These are phyloP conservation scores for Microthyrium microscopicum DNA, from an alignment of 2,329 filamentous ascomycete species.

Conservation along the genomic window DNA sequence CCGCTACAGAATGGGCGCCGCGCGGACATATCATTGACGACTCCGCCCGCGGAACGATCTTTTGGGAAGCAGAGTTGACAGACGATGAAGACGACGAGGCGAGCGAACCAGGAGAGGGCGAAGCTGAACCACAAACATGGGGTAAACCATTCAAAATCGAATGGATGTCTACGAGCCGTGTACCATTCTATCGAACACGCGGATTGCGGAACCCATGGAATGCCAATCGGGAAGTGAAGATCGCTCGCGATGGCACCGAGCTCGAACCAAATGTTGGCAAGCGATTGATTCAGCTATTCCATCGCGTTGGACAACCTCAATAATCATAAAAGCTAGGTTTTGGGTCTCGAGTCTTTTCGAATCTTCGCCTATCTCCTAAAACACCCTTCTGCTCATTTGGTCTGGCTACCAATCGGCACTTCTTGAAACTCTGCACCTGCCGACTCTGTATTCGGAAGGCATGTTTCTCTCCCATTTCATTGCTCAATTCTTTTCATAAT, in stretches of 20 bases:
- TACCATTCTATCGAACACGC: slow-evolving; percentile 79
- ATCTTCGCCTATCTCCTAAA: too few species aligned
- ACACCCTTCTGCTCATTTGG: too few species aligned
- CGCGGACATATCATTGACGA: slow-evolving; percentile 83
- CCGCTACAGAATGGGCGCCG: slow-evolving; percentile 61
- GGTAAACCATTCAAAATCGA: slow-evolving; percentile 83
- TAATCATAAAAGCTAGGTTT: too few species aligned
- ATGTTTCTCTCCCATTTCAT: too few species aligned
- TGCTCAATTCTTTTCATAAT: too few species aligned
- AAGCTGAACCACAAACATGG: slow-evolving; percentile 36
- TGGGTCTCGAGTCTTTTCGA: too few species aligned
- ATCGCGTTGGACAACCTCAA: slow-evolving; percentile 31
- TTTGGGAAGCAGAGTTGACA: slow-evolving; percentile 66
- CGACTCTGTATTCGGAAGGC: too few species aligned
- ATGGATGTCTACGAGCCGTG: slow-evolving; percentile 68
- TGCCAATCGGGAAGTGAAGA: slow-evolving; percentile 87
- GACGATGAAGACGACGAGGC: slow-evolving; percentile 32
- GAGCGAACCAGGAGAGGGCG: slow-evolving; percentile 14
- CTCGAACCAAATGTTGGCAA: slow-evolving; percentile 69
- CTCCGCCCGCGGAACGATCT: slow-evolving; percentile 83
- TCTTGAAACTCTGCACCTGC: too few species aligned
- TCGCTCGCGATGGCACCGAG: slow-evolving; percentile 86
- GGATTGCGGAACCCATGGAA: slow-evolving; percentile 90
- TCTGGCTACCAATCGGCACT: too few species aligned
- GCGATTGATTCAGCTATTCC: slow-evolving; percentile 64